phyloP scores from a whole-genome alignment of 345 rosid species.

The Melaleuca alternifolia region DNA sequence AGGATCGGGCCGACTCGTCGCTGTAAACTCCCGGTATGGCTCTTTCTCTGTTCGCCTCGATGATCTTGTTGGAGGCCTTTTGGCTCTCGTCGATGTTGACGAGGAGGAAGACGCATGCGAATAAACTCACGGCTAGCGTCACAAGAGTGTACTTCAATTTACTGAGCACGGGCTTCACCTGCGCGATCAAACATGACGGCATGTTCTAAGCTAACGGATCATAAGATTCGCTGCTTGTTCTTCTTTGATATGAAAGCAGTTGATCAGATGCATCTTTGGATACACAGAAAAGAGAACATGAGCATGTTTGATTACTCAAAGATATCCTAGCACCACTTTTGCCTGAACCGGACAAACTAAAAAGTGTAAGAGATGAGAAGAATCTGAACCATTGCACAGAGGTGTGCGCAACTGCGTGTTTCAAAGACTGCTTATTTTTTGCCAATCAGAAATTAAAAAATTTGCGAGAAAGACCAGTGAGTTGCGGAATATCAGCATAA shows the following conservation, averaged over 20 bases:
- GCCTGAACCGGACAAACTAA: neutral
- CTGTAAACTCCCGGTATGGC: constrained; percentile 69
- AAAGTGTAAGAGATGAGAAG: neutral
- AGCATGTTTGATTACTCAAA: neutral
- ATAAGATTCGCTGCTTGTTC: neutral
- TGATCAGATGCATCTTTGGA: neutral
- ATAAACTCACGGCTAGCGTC: constrained; percentile 49
- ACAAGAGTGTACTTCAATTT: constrained; percentile 74
- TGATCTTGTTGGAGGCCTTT: constrained; percentile 6
- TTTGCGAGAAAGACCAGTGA: neutral
- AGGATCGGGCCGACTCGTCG: constrained; percentile 68
- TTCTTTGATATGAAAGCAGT: accelerated
- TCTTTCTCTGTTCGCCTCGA: constrained; percentile 23
- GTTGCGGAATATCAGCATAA: neutral
- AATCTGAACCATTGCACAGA: neutral
- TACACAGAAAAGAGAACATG: neutral
- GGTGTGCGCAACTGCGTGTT: neutral
- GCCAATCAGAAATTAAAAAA: neutral
- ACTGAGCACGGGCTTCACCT: constrained; percentile 83
- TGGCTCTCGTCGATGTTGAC: constrained; percentile 35
- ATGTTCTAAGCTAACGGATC: neutral
- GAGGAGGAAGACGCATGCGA: constrained; percentile 35
- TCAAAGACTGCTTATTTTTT: neutral
- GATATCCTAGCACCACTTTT: accelerated
- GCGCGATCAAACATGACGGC: neutral